Percentiles rank a stretch among this genome's conserved stretches.
phyloP scores from a whole-genome alignment of 2,329 filamentous ascomycete genomes.

The Thielaviopsis musarum region DNA sequence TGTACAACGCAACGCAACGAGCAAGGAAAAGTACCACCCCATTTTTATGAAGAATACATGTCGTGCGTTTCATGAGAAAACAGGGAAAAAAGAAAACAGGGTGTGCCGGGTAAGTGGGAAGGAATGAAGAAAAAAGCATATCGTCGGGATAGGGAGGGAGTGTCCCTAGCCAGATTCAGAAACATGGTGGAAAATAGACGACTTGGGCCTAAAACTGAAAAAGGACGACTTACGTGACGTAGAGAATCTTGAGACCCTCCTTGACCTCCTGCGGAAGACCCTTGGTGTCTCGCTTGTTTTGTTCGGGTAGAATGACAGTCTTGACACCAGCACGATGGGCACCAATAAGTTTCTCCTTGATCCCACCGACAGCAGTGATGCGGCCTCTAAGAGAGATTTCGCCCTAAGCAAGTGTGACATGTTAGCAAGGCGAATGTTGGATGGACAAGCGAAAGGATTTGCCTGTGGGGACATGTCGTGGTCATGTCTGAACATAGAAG shows the following conservation, averaged over 20 bases:
- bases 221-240: slow-evolving; percentile 52
- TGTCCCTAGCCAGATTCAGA: neutral
- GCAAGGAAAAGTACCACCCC: too few relatives aligned
- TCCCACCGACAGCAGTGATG: slow-evolving; percentile 87
- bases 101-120: too few relatives aligned
- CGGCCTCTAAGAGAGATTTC: slow-evolving; percentile 69
- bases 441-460: too few relatives aligned
- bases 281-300: slow-evolving; percentile 82
- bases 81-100: too few relatives aligned
- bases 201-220: slow-evolving; percentile 21
- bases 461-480: too few relatives aligned
- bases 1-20: too few relatives aligned
- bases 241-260: slow-evolving; percentile 71
- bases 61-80: too few relatives aligned
- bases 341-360: slow-evolving; percentile 97
- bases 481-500: neutral
- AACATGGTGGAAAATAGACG: slow-evolving; percentile 12
- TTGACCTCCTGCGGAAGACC: slow-evolving; percentile 84
- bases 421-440: slow-evolving; percentile 2
- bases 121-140: too few relatives aligned
- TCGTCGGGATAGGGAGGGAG: too few relatives aligned
- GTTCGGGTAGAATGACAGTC: slow-evolving; percentile 72
- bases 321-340: slow-evolving; percentile 86
- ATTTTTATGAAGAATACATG: too few relatives aligned
- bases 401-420: slow-evolving; percentile 25